These are phyloP conservation scores for Tylopilus rubrobrunneus DNA, from an alignment of 768 basidiomycete genomes.

Conservation along the genomic window DNA sequence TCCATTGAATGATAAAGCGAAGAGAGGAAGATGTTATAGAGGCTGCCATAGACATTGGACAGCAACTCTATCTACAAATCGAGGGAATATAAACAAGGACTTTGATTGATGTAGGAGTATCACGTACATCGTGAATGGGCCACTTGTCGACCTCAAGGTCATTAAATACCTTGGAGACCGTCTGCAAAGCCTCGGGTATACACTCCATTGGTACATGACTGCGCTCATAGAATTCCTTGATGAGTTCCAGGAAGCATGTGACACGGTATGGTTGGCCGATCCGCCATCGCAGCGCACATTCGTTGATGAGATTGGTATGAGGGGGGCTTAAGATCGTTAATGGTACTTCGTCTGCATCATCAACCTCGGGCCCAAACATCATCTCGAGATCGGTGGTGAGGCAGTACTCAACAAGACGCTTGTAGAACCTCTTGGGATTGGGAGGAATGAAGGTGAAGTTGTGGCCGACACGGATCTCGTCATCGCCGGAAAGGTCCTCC, in stretches of 20 bases:
- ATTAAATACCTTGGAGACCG: constrained; percentile 62
- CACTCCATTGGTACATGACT: constrained; percentile 93
- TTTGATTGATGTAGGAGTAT: background rate
- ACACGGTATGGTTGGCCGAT: constrained; percentile 76
- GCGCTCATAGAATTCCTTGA: constrained; percentile 82
- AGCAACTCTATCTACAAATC: constrained; percentile 60
- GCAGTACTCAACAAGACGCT: constrained; percentile 77
- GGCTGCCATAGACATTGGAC: constrained; percentile 58
- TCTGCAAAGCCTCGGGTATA: constrained; percentile 82
- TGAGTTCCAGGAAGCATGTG: constrained; percentile 78
- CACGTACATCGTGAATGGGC: constrained; percentile 77
- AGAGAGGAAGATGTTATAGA: constrained; percentile 87
- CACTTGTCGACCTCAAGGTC: constrained; percentile 74
- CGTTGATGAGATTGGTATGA: constrained; percentile 81
- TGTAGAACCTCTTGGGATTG: constrained; percentile 82
- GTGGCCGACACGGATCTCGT: constrained; percentile 67
- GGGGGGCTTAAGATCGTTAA: constrained; percentile 79
- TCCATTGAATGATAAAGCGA: constrained; percentile 84
- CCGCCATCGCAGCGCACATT: constrained; percentile 88
- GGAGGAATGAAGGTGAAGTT: constrained; percentile 90
- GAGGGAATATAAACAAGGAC: constrained; percentile 5
- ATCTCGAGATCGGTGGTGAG: constrained; percentile 82
- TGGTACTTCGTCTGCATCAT: constrained; percentile 93
- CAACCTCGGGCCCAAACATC: constrained; percentile 88
- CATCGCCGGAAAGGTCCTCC: constrained; percentile 52